Evolutionary conservation across 1,284 basidiomycete species (phyloP).

Genomic region (Bjerkandera adusta): DNA sequence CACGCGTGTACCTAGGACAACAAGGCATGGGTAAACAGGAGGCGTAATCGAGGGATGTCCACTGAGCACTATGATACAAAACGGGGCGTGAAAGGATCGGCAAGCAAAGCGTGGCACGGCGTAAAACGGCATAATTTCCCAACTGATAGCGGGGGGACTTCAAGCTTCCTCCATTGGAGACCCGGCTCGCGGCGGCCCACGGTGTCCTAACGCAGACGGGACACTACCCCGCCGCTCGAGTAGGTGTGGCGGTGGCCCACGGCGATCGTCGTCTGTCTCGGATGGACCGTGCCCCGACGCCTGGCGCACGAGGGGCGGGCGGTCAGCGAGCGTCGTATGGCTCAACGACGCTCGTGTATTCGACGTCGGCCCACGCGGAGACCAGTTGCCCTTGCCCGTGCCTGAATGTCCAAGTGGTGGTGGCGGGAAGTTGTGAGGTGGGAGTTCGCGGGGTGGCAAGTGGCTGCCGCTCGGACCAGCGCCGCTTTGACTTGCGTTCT

Average conservation of each 20-base stretch:
- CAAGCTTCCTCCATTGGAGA: slow-evolving; percentile 15
- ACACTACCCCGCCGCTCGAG: slow-evolving; percentile 7
- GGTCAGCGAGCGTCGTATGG: slow-evolving; percentile 8
- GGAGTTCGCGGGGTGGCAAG: slow-evolving; percentile 5
- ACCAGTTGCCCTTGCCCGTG: slow-evolving; percentile 11
- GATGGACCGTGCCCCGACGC: slow-evolving; percentile 12
- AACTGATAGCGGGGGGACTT: not conserved
- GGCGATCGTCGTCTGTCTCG: slow-evolving; percentile 11
- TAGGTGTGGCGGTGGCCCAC: slow-evolving; percentile 5
- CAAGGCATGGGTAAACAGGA: not conserved
- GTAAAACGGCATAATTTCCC: no score
- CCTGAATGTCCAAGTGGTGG: no score
- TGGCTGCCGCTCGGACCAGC: no score
- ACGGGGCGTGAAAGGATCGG: not conserved
- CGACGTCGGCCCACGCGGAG: slow-evolving; percentile 13
- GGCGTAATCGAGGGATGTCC: not conserved
- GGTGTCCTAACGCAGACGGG: not conserved
- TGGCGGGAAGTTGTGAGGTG: slow-evolving; percentile 11
- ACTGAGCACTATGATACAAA: not conserved
- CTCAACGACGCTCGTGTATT: slow-evolving; percentile 14
- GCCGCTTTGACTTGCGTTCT: no score
- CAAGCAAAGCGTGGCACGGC: not conserved
- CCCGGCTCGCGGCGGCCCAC: slow-evolving; percentile 1
- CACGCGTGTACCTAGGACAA: not conserved
- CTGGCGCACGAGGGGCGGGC: slow-evolving; percentile 3